Evolutionary conservation across 192 early-diverging fungal genomes (phyloP), one percentile per base, ranked within the genome.

Genomic region (Coemansia sp.): DNA sequence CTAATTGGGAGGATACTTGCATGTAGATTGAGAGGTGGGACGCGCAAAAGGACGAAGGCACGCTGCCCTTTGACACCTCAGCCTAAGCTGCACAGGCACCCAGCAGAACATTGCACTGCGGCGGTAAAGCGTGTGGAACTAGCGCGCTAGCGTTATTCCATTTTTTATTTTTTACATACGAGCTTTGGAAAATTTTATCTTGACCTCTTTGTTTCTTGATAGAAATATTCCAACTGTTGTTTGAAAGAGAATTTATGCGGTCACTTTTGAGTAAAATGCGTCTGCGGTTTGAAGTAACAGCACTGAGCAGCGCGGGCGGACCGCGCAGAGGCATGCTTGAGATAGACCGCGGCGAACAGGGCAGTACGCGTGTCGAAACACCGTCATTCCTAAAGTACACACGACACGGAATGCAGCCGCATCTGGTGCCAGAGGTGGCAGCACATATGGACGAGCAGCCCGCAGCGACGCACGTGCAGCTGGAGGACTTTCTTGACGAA

Each of bases 11-110:
- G 4, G 7, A 45, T 45, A 15, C 41, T 43, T 43, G 41, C 12
- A 5, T 70, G 70, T 76, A 78, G 81, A 72, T 79, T 59, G 82
- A 83, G 56, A 72, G 56, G 54, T 83, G 82, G 82, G 76, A 83
- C 37, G 12, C 62, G 29, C 76, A 67, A 60, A 78, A 78, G 70
- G 76, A 83, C 5, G 76, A 79, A 41, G 73, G 73, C 48, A 75
- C 73, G 15, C 62, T 75, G 24, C 76, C 82, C 15, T 73, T 79
- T 41, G 61, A 65, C 48, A 55, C 49, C 50, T 67, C 15, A 37
- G 57, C 70, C 8, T 69, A 66, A 32, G 51, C 6, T 11, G 58
- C 49, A 2, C 49, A 22, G 49, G 49, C 49, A 19, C 19, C n/a
- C 49, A 15, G 41, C 41, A 11, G 41, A 43, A 23, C 49, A 19